Evolutionary conservation across 768 basidiomycete genomes (phyloP), one percentile per base, ranked within the genome.

Genomic region (Neoboletus brunneissimus): DNA sequence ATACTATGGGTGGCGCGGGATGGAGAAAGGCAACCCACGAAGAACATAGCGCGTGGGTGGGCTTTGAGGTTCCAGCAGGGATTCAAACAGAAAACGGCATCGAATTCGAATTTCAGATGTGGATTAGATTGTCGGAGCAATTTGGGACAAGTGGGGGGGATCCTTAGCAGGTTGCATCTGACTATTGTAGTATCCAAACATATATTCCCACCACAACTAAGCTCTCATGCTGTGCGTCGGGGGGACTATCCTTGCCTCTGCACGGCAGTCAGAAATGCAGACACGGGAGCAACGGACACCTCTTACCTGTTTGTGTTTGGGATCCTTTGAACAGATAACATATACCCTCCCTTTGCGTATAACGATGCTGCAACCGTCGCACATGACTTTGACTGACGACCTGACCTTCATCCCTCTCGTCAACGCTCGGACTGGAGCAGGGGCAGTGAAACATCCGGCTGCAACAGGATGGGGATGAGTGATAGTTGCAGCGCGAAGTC

Each of bases 401-500:
- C 96, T 85, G 56, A 98, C 94, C 79, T 99, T 99, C 91, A 97
- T 95, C 46, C 94, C 93, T 63, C 89, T 76, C n/a, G 79, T 71
- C 22, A 83, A 68, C 8, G 70, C 59, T 11, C 78, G 78, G 41
- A 69, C 63, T 34, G 41, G 27, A 47, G 55, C 18, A 32, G 49
- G 27, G 16, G 48, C 60, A 10, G 59, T 25, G 25, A 58, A 27
- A 41, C 65, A 60, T 51, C 72, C 70, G 29, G 60, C 66, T 11
- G 69, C 67, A 56, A 73, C 76, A 45, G 68, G 71, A 37, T 73
- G 60, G 41, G 57, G 64, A 42, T 69, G 72, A 20, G 69, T 51
- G 52, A 64, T 74, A 58, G 54, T 75, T 74, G 47, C 75, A 57
- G 55, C 76, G 72, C 77, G 73, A 53, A 82, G 61, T 58, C 84